A percentile compares a stretch with the other conserved stretches of the same genome.
These are phyloP conservation scores for Penicillium decumbens DNA, from an alignment of 2,329 filamentous ascomycete genomes.

Conservation along the genomic window DNA sequence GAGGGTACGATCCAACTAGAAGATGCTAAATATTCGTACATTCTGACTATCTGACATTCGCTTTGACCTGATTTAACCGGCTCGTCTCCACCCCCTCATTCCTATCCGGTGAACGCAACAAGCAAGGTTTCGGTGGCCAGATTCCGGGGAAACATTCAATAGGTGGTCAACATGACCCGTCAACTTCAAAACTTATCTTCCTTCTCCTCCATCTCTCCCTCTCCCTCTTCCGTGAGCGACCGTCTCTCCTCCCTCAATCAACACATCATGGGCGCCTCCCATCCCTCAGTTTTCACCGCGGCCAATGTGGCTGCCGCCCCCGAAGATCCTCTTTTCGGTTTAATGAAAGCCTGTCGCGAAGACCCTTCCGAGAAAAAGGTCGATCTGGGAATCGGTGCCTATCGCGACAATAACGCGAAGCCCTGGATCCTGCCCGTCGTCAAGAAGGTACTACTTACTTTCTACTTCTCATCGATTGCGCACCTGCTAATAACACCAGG, in stretches of 20 bases:
- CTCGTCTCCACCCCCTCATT: constrained; percentile 19
- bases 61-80: constrained; percentile 11
- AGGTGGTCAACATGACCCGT: constrained; percentile 20
- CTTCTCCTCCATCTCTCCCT: not conserved
- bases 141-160: constrained; percentile 18
- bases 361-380: constrained; percentile 77
- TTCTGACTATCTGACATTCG: constrained; percentile 1
- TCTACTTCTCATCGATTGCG: not conserved
- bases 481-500: constrained; percentile 51
- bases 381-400: constrained; percentile 91
- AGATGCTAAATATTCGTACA: not conserved
- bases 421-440: constrained; percentile 96
- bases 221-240: constrained; percentile 18
- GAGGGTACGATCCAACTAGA: not conserved
- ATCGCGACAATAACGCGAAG: constrained; percentile 91
- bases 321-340: constrained; percentile 89
- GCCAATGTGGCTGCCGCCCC: constrained; percentile 81
- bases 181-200: constrained; percentile 10
- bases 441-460: constrained; percentile 64
- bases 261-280: constrained; percentile 63
- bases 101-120: constrained; percentile 36
- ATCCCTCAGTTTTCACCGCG: constrained; percentile 66
- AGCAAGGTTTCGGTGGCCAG: constrained; percentile 28
- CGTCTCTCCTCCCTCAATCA: constrained; percentile 35
- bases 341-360: constrained; percentile 81